Percentiles rank a stretch among this genome's conserved stretches.
Evolutionary conservation across 2,329 filamentous ascomycete genomes (phyloP).

Genomic region (Apiospora marii): DNA sequence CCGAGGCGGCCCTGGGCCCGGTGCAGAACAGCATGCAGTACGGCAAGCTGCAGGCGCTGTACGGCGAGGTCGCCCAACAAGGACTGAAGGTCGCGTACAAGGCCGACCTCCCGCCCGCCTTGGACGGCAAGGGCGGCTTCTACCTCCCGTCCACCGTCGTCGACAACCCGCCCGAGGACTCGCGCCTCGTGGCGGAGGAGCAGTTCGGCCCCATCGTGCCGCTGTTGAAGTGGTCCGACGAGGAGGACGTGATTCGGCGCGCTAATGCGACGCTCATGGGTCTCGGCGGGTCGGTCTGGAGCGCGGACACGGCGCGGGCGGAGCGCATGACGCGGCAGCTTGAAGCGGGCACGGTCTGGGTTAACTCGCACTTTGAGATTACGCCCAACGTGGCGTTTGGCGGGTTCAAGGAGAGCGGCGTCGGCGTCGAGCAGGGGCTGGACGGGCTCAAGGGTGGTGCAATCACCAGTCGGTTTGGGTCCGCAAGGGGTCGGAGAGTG

Average conservation of each 20-base stretch:
- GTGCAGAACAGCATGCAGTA: constrained; percentile 71
- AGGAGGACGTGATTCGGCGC: constrained; percentile 54
- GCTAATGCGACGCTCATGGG: constrained; percentile 59
- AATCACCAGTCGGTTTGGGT: constrained; percentile 4
- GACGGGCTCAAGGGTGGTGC: not conserved
- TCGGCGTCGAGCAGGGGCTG: constrained; percentile 38
- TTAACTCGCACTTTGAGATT: constrained; percentile 56
- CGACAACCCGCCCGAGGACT: constrained; percentile 64
- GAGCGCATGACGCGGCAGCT: constrained; percentile 54
- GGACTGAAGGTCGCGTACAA: constrained; percentile 52
- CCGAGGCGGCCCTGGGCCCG: constrained; percentile 57
- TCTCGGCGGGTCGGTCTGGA: constrained; percentile 62
- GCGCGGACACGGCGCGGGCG: constrained; percentile 56
- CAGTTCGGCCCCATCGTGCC: constrained; percentile 60
- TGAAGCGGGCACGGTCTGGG: constrained; percentile 62
- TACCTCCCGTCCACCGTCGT: constrained; percentile 67
- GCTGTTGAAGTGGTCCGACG: constrained; percentile 51
- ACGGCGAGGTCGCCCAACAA: constrained; percentile 55
- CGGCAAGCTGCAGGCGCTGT: constrained; percentile 54
- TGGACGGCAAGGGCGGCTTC: constrained; percentile 52
- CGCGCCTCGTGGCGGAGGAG: constrained; percentile 63
- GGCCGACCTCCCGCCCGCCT: constrained; percentile 40
- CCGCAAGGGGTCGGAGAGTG: not conserved
- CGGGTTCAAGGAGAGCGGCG: constrained; percentile 58
- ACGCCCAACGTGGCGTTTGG: constrained; percentile 52